Evolutionary conservation across 2,329 filamentous ascomycete species (phyloP), one percentile per base, ranked within the genome.

Genomic region (Claviceps africana): DNA sequence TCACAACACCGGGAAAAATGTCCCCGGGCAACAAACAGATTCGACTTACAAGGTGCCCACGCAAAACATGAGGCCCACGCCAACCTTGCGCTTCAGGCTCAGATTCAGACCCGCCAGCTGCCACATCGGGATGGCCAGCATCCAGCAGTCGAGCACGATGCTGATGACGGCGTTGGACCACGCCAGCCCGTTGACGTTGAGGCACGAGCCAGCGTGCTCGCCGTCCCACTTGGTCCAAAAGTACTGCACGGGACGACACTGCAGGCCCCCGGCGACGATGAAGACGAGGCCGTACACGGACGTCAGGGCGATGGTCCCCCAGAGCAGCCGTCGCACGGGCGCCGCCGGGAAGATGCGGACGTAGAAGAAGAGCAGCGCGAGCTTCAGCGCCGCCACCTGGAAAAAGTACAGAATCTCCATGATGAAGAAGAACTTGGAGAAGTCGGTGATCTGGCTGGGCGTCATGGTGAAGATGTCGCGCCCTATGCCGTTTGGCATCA

Each of bases 211-310:
- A 0, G 54, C 47, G 19, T 65, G 62, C 31, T 65, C 59, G 1
- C 62, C 64, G 8, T 68, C 65, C 70, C 70, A 72, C 17, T 61
- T 57, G 3, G 53, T 60, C 72, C 72, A 74, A 54, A 67, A 66
- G 50, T 62, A 71, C 2, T 52, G 51, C 3, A 72, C 58, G 0
- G 70, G 70, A 3, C 57, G 59, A 52, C 69, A 71, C 33, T 70
- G 62, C 11, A 70, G 64, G 7, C 67, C 56, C 11, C 55, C 61
- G 1, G 62, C 58, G 1, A 69, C 47, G 1, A 62, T 50, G 45
- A 68, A 71, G 0, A 59, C 50, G 3, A 63, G 35, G 0, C 62
- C 64, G 28, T 60, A 63, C 7, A 60, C 22, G 3, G 56, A 54
- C 33, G 61, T 64, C 51, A 71, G 60, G 7, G 50, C 53, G 4